Base-by-base conservation (phyloP, 2,329 filamentous ascomycete genomes). In the Apiospora pterosperma region DNA sequence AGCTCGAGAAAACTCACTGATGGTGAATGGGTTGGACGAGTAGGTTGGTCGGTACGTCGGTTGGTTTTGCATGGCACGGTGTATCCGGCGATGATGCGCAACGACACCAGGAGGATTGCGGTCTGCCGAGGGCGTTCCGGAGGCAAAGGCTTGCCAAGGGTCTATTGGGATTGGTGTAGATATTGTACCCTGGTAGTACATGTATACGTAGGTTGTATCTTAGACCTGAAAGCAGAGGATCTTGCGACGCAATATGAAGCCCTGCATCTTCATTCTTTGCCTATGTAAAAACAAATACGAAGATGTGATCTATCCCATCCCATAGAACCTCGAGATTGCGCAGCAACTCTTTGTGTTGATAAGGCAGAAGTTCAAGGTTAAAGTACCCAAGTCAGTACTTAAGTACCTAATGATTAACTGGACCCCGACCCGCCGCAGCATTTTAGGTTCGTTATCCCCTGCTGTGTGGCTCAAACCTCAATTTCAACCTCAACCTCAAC, bases 171-270 rank as follows among this genome's bases (percentile, higher is more conserved):
- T 19, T 34, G 59, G 59, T 61, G 59, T 61, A 61, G 36, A 61
- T 41, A 41, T 61, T 41, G 36, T 36, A 41, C 36, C 39, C 39
- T 39, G 23, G 59, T 28, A 39, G 23, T 61, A 55, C 28, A 55
- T 55, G 59, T 41, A 61, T 61, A 28, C 41, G 39, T 61, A 61
- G 25, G 59, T 61, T 61, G 36, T 61, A 61, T 61, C 59, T 41
- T 39, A 41, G 21, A 41, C 36, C 59, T 23, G 12, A 28, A 38
- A 60, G 36, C 34, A 41, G 14, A n/a, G 21, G 21, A 23, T n/a
- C 25, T 38, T 16, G 19, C n/a, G n/a, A 23, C 36, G 41, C 59
- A 28, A 60, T 38, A 60, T 28, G 21, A n/a, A 38, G 36, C 59
- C 48, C 28, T 55, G 28, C 48, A n/a, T 34, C 34, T 55, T 34